Evolutionary conservation across 116 monocot species (phyloP), one percentile per base, ranked within the genome.

Genomic region (Thalassia testudinum): DNA sequence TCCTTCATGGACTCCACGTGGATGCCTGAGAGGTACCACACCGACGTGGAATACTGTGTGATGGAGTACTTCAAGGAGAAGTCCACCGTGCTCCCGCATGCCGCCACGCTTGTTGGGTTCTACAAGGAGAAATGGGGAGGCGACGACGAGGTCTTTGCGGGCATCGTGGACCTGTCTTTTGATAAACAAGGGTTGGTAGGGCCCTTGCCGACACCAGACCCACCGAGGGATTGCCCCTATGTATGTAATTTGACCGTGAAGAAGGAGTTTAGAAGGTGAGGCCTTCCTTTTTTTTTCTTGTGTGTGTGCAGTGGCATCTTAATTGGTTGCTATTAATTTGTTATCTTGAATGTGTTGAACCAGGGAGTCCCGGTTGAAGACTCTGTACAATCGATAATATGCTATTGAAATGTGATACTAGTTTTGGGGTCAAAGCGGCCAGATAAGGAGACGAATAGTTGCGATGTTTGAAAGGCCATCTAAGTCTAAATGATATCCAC

Each of bases 161-260:
- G 80, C 40, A 83, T 71, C 1, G 83, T 73, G 0, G 87, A 93
- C 73, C 49, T 87, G 5, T 83, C 87, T 0, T 83, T 93, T 26
- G 69, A 93, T 54, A 66, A 67, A 1, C 1, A 50, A 28, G 87
- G 87, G 0, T 75, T 70, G 21, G 78, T 71, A 59, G 76, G 55
- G 0, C 66, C 78, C 0, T 60, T 69, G 5, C 87, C 73, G 12
- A 78, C 93, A 27, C 92, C 87, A 1, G 2, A 27, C n/a, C 83
- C 87, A 1, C 93, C 93, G 8, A 56, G 26, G 12, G 73, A 83
- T 1, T 87, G 18, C 38, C 87, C 93, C 0, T 93, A 93, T 50
- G 70, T 93, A 28, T 83, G 78, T 47, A 87, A 93, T 54, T 87
- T 93, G 87, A 69, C 93, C 7, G 87, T 87, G 4, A 72, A 56